Conservation (phyloP, 176 grass and related monocot species). For the Themeda triandra region DNA sequence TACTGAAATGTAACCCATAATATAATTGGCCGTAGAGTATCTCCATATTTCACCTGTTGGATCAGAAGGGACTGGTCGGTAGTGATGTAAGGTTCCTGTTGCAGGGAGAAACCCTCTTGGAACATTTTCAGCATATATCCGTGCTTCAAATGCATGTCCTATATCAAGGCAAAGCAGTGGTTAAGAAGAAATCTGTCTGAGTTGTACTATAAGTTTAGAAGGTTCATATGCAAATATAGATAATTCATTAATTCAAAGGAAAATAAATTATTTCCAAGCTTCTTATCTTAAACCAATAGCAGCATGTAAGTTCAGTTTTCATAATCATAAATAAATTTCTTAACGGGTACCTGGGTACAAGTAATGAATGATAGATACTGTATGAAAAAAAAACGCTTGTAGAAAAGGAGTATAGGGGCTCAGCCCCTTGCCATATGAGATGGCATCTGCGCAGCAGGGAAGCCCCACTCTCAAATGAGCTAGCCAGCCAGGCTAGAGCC, state of each 20-base stretch:
- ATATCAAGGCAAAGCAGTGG: slow-evolving; percentile 5
- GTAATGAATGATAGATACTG: not conserved
- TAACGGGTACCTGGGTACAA: not conserved
- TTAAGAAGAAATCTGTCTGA: slow-evolving; percentile 17
- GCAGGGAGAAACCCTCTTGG: slow-evolving; percentile 96
- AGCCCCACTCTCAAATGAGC: not conserved
- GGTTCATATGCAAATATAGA: not conserved
- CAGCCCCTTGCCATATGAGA: not conserved
- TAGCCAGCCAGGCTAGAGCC: not conserved
- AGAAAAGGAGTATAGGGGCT: not conserved
- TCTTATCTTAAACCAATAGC: not conserved
- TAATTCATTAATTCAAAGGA: not conserved
- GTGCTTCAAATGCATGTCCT: slow-evolving; percentile 97
- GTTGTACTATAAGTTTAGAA: not conserved
- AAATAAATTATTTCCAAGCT: not conserved
- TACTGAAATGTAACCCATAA: slow-evolving; percentile 3
- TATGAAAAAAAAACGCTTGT: not conserved
- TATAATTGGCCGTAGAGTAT: not conserved
- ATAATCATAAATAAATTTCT: not conserved
- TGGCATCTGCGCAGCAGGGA: too few relatives aligned
- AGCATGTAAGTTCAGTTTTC: not conserved
- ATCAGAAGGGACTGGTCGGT: slow-evolving; percentile 52
- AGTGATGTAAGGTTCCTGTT: slow-evolving; percentile 88
- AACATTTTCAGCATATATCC: slow-evolving; percentile 99
- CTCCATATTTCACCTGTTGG: slow-evolving; percentile 52